These are phyloP conservation scores for Naumovozyma dairenensis DNA, from an alignment of 805 yeast genomes.

Conservation along the genomic window DNA sequence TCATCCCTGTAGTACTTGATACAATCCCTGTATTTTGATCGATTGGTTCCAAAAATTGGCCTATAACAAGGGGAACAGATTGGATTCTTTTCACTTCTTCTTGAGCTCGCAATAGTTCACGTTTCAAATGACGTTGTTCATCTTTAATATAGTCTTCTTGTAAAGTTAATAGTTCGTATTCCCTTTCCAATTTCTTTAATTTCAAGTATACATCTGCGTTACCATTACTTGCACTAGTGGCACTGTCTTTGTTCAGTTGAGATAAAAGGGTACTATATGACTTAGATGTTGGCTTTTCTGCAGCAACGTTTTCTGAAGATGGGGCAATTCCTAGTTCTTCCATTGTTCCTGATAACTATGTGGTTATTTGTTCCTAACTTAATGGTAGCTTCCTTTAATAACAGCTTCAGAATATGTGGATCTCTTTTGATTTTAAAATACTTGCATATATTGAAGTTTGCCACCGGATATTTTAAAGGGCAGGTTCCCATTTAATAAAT, in stretches of 20 bases:
- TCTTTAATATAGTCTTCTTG: slow-evolving; percentile 97
- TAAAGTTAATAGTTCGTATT: slow-evolving; percentile 68
- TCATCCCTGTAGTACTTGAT: slow-evolving; percentile 94
- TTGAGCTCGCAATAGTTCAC: slow-evolving; percentile 93
- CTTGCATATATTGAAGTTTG: too few relatives aligned
- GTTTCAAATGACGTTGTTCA: slow-evolving; percentile 90
- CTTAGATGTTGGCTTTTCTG: slow-evolving; percentile 26
- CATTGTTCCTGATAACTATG: slow-evolving; percentile 28
- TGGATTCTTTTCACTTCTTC: slow-evolving; percentile 97
- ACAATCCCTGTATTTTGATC: slow-evolving; percentile 96
- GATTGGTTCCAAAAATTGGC: slow-evolving; percentile 94
- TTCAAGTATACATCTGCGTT: slow-evolving; percentile 67
- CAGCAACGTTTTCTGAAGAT: slow-evolving; percentile 25
- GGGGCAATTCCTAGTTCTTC: slow-evolving; percentile 52
- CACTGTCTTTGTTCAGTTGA: slow-evolving; percentile 21
- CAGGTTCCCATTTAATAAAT: too few relatives aligned
- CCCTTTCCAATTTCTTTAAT: slow-evolving; percentile 83
- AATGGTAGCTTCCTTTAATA: too few relatives aligned
- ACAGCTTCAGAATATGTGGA: too few relatives aligned
- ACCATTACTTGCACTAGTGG: slow-evolving; percentile 12
- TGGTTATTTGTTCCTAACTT: too few relatives aligned
- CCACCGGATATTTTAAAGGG: too few relatives aligned
- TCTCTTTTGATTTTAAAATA: too few relatives aligned
- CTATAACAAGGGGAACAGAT: slow-evolving; percentile 94
- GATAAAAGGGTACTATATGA: slow-evolving; percentile 25